phyloP scores from a whole-genome alignment of 306 rosid genomes.

The Sophora flavescens region DNA sequence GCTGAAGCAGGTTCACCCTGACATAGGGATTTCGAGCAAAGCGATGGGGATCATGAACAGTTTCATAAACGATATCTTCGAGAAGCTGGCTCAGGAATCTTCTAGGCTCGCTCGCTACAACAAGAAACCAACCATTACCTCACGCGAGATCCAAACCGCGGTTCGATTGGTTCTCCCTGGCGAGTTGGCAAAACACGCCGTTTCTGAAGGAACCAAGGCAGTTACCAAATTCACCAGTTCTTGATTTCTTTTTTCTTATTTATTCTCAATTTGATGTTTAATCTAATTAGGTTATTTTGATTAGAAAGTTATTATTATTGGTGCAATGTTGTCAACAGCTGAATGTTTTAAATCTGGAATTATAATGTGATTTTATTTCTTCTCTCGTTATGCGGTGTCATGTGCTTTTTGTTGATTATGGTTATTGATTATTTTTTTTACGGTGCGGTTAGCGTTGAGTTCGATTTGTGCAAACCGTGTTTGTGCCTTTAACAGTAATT shows the following conservation, averaged over 20 bases:
- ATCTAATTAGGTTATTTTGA: not conserved
- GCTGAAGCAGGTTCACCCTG: slow-evolving; percentile 84
- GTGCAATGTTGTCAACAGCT: slow-evolving; percentile 28
- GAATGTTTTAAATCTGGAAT: not conserved
- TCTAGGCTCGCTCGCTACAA: slow-evolving; percentile 73
- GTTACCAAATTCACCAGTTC: slow-evolving; percentile 79
- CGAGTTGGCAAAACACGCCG: slow-evolving; percentile 83
- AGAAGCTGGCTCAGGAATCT: slow-evolving; percentile 83
- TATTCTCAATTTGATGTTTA: not conserved
- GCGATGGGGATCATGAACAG: slow-evolving; percentile 93
- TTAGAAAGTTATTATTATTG: slow-evolving; percentile 4
- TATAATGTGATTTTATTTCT: not conserved
- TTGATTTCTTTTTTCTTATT: not conserved
- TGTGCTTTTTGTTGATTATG: too few relatives aligned
- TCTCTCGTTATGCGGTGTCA: not conserved
- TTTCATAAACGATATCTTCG: slow-evolving; percentile 81
- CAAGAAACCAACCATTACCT: slow-evolving; percentile 79
- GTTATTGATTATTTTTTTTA: not conserved
- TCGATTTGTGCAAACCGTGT: not conserved
- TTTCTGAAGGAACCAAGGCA: slow-evolving; percentile 83
- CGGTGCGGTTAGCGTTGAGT: not conserved
- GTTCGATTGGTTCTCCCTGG: slow-evolving; percentile 83
- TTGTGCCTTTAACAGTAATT: too few relatives aligned
- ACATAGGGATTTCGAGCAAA: slow-evolving; percentile 81
- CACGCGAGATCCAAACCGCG: slow-evolving; percentile 83